Base-by-base conservation (phyloP, 2,329 filamentous ascomycete species). In the Claviceps spartinae region DNA sequence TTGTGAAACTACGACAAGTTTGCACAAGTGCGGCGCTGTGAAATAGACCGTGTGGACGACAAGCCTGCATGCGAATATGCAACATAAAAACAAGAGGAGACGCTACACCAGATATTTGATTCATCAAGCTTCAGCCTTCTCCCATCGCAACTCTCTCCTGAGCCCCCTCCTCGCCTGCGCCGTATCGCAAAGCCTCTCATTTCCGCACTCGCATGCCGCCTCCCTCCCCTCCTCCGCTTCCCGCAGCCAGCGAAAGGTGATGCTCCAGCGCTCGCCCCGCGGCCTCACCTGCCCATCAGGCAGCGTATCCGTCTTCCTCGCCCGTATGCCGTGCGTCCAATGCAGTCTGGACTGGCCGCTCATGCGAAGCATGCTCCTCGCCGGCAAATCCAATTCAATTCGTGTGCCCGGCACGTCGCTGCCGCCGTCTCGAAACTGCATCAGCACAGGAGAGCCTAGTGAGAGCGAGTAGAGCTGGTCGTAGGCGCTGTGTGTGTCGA, bases 311-410 rank as follows among this genome's bases (percentile, higher is more conserved):
- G 71, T 78, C 60, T 77, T 79, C 48, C 76, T 68, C 52, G 74
- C 69, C 56, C 71, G 70, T 55, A 79, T 79, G 0, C 72, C 74
- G 56, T 79, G 76, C 13, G 75, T 78, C 74, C 75, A 79, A 61
- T 77, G 73, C 57, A 78, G 59, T 16, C 76, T 63, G 13, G 74
- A 64, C 47, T 75, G 73, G 0, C 72, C 72, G 0, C 66, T 65
- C 69, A 78, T 73, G 60, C 71, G 65, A 65, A 78, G 66, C 71
- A 79, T 70, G 55, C 72, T 75, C 48, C 75, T 61, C 1, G 74
- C 69, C 2, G 61, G 58, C 43, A 78, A 59, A 56, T 78, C 75
- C 1, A 78, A 60, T 11, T 78, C 72, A 0, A 67, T 59, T 5
- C 56, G 65, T 3, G 61, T 55, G 1, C 56, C 61, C 0, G 58